phyloP scores from a whole-genome alignment of 2,329 filamentous ascomycete genomes.

The Hyphodiscus sp. region DNA sequence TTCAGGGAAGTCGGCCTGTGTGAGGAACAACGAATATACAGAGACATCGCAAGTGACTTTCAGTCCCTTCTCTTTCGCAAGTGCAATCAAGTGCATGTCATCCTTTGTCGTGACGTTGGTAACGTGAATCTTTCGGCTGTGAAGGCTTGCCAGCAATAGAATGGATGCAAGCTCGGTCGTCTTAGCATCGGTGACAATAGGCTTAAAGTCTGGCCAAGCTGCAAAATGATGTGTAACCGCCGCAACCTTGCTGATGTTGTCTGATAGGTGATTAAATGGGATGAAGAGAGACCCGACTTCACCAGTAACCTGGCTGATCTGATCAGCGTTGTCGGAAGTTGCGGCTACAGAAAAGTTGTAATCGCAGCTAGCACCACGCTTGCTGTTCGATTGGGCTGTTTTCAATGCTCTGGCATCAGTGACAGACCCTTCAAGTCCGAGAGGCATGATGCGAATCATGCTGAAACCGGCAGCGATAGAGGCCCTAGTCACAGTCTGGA shows the following conservation, averaged over 20 bases:
- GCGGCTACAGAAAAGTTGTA: slow-evolving; percentile 75
- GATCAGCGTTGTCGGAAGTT: slow-evolving; percentile 65
- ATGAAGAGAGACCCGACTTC: slow-evolving; percentile 79
- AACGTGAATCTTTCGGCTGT: slow-evolving; percentile 72
- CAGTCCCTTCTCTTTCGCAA: slow-evolving; percentile 75
- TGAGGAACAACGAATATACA: slow-evolving; percentile 72
- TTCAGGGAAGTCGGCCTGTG: slow-evolving; percentile 62
- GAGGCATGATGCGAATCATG: slow-evolving; percentile 74
- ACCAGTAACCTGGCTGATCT: slow-evolving; percentile 64
- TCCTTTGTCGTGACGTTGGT: slow-evolving; percentile 77
- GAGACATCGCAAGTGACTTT: slow-evolving; percentile 78
- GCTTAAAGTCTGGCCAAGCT: slow-evolving; percentile 70
- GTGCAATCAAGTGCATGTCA: slow-evolving; percentile 68
- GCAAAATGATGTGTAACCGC: slow-evolving; percentile 74
- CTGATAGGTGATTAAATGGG: slow-evolving; percentile 71
- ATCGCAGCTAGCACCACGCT: slow-evolving; percentile 63
- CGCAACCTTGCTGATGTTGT: slow-evolving; percentile 78
- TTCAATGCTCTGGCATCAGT: slow-evolving; percentile 67
- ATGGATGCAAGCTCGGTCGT: slow-evolving; percentile 76
- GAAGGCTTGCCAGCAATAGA: slow-evolving; percentile 68
- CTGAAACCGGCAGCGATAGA: slow-evolving; percentile 71
- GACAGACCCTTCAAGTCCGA: slow-evolving; percentile 66
- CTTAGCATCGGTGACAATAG: slow-evolving; percentile 76
- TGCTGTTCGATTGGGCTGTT: slow-evolving; percentile 64
- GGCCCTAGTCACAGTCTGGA: slow-evolving; percentile 64